phyloP scores from a whole-genome alignment of 352 stramenopile species.

The Globisporangium echinulatum region DNA sequence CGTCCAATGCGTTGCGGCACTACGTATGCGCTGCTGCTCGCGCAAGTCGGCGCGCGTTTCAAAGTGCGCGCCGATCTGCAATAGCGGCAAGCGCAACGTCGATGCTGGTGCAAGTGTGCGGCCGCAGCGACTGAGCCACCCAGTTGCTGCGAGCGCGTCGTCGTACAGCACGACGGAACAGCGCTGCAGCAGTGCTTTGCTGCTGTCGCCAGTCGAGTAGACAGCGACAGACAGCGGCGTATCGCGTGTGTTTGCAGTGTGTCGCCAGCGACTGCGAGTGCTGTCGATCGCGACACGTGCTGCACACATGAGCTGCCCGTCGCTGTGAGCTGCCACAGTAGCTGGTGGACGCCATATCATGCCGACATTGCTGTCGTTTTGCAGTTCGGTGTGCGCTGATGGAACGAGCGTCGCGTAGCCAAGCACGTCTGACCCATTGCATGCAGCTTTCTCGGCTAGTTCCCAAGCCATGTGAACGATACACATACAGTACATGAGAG shows the following conservation, averaged over 20 bases:
- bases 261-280: neutral
- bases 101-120: slow-evolving; percentile 6
- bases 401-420: neutral
- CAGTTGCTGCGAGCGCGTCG: slow-evolving; percentile 7
- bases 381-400: neutral
- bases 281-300: neutral
- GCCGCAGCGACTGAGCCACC: slow-evolving; percentile 9
- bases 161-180: slow-evolving; percentile 25
- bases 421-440: neutral
- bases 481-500: too few relatives aligned
- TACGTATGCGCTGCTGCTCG: neutral
- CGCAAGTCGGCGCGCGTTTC: neutral
- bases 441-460: too few relatives aligned
- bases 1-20: neutral
- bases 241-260: neutral
- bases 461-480: too few relatives aligned
- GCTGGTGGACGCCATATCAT: too few relatives aligned
- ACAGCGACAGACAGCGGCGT: neutral
- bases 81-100: slow-evolving; percentile 3
- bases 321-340: neutral
- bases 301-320: neutral
- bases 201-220: neutral
- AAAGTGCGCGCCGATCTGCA: slow-evolving; percentile 11
- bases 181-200: neutral
- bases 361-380: neutral